Evolutionary conservation across 1,284 basidiomycete species (phyloP).

Genomic region (Entoloma clypeatum): DNA sequence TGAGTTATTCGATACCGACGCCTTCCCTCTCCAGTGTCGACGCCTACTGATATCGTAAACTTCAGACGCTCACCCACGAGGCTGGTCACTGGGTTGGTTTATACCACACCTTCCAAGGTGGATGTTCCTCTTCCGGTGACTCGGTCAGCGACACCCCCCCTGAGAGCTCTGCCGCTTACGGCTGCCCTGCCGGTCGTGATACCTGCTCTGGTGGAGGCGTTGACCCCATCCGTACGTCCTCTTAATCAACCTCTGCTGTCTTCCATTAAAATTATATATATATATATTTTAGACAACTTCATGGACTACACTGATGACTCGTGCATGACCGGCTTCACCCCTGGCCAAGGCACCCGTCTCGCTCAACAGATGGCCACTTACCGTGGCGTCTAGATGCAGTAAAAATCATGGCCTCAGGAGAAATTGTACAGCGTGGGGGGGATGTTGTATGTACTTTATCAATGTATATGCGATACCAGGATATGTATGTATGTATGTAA

Average conservation of each 20-base stretch:
- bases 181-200: slow-evolving; percentile 45
- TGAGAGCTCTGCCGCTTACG: slow-evolving; percentile 41
- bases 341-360: slow-evolving; percentile 41
- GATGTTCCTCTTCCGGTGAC: slow-evolving; percentile 47
- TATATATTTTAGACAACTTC: slow-evolving; percentile 34
- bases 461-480: too few relatives aligned
- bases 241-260: slow-evolving; percentile 11
- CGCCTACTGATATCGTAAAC: not conserved
- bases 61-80: slow-evolving; percentile 52
- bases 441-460: too few relatives aligned
- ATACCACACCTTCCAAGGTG: slow-evolving; percentile 59
- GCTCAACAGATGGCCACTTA: slow-evolving; percentile 43
- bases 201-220: slow-evolving; percentile 42
- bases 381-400: slow-evolving; percentile 44
- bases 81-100: slow-evolving; percentile 56
- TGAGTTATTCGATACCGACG: too few relatives aligned
- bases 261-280: slow-evolving; percentile 7
- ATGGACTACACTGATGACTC: slow-evolving; percentile 43
- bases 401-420: too few relatives aligned
- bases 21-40: not conserved
- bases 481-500: too few relatives aligned
- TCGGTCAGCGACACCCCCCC: slow-evolving; percentile 48
- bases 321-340: slow-evolving; percentile 49
- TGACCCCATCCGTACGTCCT: slow-evolving; percentile 44
- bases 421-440: too few relatives aligned